A percentile compares a stretch with the other conserved stretches of the same genome.
Evolutionary conservation across 1,139 yeast species (phyloP).

Genomic region (Blastobotrys arbuscula): DNA sequence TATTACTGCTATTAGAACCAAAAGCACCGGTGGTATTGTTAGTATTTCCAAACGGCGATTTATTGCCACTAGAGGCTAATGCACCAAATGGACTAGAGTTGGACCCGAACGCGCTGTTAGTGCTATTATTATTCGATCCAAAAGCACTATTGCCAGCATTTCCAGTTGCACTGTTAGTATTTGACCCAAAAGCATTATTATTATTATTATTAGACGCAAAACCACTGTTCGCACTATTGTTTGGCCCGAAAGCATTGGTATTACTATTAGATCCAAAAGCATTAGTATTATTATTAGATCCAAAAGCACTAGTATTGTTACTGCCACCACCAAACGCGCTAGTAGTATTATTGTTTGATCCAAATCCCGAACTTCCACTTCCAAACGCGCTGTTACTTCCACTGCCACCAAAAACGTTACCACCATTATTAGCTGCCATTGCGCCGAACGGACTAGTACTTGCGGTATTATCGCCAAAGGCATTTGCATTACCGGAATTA

Average conservation of each 20-base stretch:
- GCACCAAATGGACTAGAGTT: constrained; percentile 9
- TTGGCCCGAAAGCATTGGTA: constrained; percentile 7
- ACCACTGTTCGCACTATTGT: constrained; percentile 5
- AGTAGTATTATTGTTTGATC: background rate
- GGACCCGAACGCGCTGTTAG: constrained; percentile 14
- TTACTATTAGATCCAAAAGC: constrained; percentile 2
- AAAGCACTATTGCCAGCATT: constrained; percentile 7
- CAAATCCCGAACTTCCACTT: no score
- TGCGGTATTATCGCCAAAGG: background rate
- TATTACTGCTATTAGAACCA: constrained; percentile 6
- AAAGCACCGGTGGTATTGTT: constrained; percentile 9
- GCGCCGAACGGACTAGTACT: constrained; percentile 8
- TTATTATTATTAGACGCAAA: constrained; percentile 11
- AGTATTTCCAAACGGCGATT: constrained; percentile 4
- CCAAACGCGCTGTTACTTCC: constrained; percentile 12
- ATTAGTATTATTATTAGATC: constrained; percentile 1
- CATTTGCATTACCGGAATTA: constrained; percentile 7
- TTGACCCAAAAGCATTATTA: constrained; percentile 14
- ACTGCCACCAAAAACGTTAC: constrained; percentile 7
- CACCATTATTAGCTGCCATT: constrained; percentile 12
- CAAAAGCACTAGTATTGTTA: background rate
- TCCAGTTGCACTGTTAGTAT: background rate
- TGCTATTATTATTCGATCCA: constrained; percentile 2
- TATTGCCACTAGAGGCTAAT: constrained; percentile 12
- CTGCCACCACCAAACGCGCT: constrained; percentile 6